Conservation (phyloP, 73 alveolate species). For the Stentor roeselii region DNA sequence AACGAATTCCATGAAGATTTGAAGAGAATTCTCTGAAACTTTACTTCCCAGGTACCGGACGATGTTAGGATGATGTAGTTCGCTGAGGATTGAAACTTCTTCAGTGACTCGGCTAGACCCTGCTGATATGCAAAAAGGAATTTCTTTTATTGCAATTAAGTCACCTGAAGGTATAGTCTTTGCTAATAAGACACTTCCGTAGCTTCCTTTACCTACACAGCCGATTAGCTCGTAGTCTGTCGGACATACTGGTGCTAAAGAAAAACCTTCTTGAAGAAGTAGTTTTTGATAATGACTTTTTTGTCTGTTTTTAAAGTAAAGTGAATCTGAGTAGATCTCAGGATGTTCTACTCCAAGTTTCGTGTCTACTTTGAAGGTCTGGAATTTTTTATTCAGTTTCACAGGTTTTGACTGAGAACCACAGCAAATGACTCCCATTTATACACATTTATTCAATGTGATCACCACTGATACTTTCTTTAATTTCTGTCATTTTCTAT, state of each 20-base stretch:
- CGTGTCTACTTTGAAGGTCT: too few species aligned
- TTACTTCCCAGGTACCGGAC: constrained; percentile 76
- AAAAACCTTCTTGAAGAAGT: neutral
- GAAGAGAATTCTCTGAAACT: constrained; percentile 42
- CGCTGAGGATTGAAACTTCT: constrained; percentile 11
- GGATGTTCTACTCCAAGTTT: neutral
- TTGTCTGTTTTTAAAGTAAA: neutral
- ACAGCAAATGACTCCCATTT: neutral
- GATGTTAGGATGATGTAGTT: constrained; percentile 69
- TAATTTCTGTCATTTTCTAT: too few species aligned
- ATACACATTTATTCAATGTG: too few species aligned
- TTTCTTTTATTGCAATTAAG: neutral
- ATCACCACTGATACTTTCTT: too few species aligned
- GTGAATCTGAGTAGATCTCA: neutral
- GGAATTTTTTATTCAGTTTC: neutral
- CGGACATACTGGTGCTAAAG: neutral
- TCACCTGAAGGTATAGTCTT: neutral
- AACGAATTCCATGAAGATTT: constrained; percentile 76
- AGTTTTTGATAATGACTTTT: neutral
- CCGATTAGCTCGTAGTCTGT: neutral
- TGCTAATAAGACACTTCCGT: neutral
- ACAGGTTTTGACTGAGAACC: neutral
- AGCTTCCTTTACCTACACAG: neutral
- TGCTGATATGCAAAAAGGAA: neutral
- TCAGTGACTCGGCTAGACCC: neutral